Base-by-base conservation (phyloP, 2,329 filamentous ascomycete genomes). In the Ciborinia camelliae region DNA sequence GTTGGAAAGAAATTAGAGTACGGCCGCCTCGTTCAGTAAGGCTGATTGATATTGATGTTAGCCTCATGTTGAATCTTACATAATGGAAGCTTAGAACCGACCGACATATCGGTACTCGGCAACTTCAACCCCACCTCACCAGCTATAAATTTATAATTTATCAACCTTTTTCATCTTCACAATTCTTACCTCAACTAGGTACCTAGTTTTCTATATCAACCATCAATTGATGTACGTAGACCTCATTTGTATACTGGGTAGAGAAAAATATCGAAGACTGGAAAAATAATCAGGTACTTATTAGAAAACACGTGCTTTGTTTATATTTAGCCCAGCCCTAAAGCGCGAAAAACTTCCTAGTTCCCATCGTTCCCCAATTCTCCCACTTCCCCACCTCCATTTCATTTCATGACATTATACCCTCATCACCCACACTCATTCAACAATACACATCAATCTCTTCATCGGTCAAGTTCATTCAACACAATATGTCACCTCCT, bases 401-500 rank as follows among this genome's bases (percentile, higher is more conserved):
- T 6, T 37, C 18, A 18, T 37, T 32, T 47, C 20, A 58, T 48
- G 23, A 53, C 20, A 26, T 39, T 57, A 41, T 55, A 30, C 23
- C n/a, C n/a, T n/a, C n/a, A n/a, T n/a, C n/a, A 41, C 26, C 23
- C 39, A 26, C 20, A 32, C 8, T 20, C 15, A 18, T 28, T 1
- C 39, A 32, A n/a, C 20, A 30, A 3, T 30, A 10, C 12, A 45
- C 28, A 45, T 20, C 28, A 45, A 23, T n/a, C 39, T 58, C 20
- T n/a, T 58, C 12, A 58, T 28, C 54, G n/a, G 3, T 1, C 12
- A 15, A 23, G 15, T 58, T 43, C 12, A 23, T 18, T 15, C 12
- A 15, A 58, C 28, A 18, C 45, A 58, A 58, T 26, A 58, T 58
- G 55, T 37, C 55, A 37, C 66, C 61, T 43, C 71, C 70, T 43